Conservation (phyloP, 352 stramenopile species). For the Elongisporangium senticosum region DNA sequence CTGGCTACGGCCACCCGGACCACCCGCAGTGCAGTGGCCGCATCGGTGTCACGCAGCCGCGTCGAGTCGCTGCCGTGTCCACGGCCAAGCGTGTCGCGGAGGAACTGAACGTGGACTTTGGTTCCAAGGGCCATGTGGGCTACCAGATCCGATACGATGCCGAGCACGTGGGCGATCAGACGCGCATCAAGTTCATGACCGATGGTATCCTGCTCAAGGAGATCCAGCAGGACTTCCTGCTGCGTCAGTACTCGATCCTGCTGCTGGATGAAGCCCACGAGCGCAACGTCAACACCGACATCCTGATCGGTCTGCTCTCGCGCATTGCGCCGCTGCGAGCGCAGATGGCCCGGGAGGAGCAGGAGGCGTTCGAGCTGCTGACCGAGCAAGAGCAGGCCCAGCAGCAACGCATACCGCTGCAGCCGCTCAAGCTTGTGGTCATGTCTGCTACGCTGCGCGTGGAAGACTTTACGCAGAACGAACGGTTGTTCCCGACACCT, state of each 20-base stretch:
- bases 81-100: slow-evolving; percentile 97
- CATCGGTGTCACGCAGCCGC: slow-evolving; percentile 97
- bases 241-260: slow-evolving; percentile 76
- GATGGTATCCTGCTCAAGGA: slow-evolving; percentile 99
- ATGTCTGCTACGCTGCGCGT: slow-evolving; percentile 99
- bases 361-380: slow-evolving; percentile 40
- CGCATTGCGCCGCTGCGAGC: slow-evolving; percentile 90
- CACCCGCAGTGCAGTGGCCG: slow-evolving; percentile 41
- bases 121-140: slow-evolving; percentile 78
- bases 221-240: slow-evolving; percentile 85
- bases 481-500: slow-evolving; percentile 86
- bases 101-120: slow-evolving; percentile 91
- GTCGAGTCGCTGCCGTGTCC: slow-evolving; percentile 97
- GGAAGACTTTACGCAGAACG: slow-evolving; percentile 95
- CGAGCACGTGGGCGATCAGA: slow-evolving; percentile 86
- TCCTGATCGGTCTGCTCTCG: slow-evolving; percentile 95
- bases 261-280: slow-evolving; percentile 96
- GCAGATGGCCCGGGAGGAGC: slow-evolving; percentile 79
- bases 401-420: slow-evolving; percentile 48
- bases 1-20: slow-evolving; percentile 75
- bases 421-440: slow-evolving; percentile 84
- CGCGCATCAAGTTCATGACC: slow-evolving; percentile 99
- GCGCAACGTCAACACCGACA: slow-evolving; percentile 95
- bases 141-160: slow-evolving; percentile 99
- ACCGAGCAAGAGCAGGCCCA: slow-evolving; percentile 26